Base-by-base conservation (phyloP, 2,329 filamentous ascomycete species). In the Ophiobolus disseminans region DNA sequence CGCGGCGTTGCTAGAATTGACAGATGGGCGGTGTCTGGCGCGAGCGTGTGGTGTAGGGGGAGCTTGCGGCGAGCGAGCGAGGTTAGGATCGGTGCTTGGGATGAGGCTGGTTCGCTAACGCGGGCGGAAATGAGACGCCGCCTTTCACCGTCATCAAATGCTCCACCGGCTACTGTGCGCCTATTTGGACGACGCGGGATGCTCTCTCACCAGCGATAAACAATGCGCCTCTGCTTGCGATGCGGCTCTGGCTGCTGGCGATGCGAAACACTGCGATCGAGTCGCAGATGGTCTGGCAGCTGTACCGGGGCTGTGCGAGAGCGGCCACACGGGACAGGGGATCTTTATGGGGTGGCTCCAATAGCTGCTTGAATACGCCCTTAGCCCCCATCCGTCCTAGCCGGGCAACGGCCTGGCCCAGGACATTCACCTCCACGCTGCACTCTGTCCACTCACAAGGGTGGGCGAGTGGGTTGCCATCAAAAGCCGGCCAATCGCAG, bases 31-130 rank as follows among this genome's bases (percentile, higher is more conserved):
- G 38, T 43, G 43, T 26, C 20, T 35, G 26, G 19, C 10, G 37
- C 45, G 50, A 53, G 60, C 38, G 41, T 46, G 56, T 50, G 39
- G 50, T 53, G 61, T 60, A 58, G 58, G 66, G 56, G 57, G 52
- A 63, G 63, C 61, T 64, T 50, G 50, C 17, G 30, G 28, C 20
- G 40, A 22, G 30, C 31, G 43, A 35, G 50, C 47, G 53, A 62
- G 45, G 55, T 42, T 50, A 53, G 52, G 62, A 59, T 61, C 55
- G 53, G 58, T 57, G 58, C 61, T 66, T 58, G 62, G 55, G 60
- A 64, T 66, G 66, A 68, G 65, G 65, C 64, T 68, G 65, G 66
- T 66, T 62, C 65, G 63, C 65, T 67, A 68, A 69, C 44, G 57
- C 61, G 61, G 62, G 56, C 62, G 66, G 66, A 70, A 70, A 70